Base-by-base conservation (phyloP, 1,139 yeast species). In the Blastobotrys capitulatus region DNA sequence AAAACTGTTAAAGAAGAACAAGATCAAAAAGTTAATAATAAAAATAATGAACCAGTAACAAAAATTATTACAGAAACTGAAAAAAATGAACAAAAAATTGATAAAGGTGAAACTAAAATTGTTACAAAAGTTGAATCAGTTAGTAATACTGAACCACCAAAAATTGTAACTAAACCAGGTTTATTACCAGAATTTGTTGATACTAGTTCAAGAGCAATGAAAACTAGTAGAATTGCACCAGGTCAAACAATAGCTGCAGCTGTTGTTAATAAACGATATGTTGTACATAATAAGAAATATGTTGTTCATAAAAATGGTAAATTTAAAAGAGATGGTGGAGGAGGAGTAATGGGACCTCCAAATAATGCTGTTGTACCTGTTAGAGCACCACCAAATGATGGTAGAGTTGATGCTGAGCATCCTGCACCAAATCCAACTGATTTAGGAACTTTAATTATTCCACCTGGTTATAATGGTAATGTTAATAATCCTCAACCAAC, bases 341-440 rank as follows among this genome's bases (percentile, higher is more conserved):
- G n/a, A n/a, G n/a, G n/a, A n/a, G n/a, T n/a, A n/a, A n/a, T n/a
- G n/a, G 37, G 13, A 5, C 38, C 38, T 5, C 38, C 38, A 3
- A 19, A 19, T 19, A 37, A 37, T 37, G 40, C 45, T 1, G 45
- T 42, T 9, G 45, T 31, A 4, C 45, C 45, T n/a, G 45, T 42
- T 12, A 38, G 45, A 10, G 45, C 29, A 12, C 45, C 45, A 3
- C 45, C 45, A 31, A 31, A 42, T 22, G 38, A 42, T 16, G 45
- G 38, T 6, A 27, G 34, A 15, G 45, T 42, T 34, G 38, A 31
- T 20, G 26, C 27, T 9, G 15, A 32, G 1, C 38, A 42, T 16
- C 38, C 45, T 3, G 20, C 45, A n/a, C 45, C 45, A 22, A 34
- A 42, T 19, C 31, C 45, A 31, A 31, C 45, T 15, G 22, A 18